phyloP scores from a whole-genome alignment of 2,329 filamentous ascomycete species.

The Monilinia laxa region DNA sequence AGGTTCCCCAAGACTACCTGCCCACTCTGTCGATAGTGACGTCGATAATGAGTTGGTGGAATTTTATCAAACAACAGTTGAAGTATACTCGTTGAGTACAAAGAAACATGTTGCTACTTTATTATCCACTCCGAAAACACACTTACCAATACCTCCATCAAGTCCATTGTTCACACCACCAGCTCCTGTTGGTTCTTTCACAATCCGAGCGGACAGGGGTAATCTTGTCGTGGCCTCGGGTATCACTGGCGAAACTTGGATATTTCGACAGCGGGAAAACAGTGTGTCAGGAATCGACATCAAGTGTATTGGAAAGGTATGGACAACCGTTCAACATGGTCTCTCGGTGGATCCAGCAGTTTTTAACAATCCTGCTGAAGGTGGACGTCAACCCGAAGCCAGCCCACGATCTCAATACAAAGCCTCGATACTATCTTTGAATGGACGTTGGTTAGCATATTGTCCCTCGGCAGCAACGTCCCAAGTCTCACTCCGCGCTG shows the following conservation, averaged over 20 bases:
- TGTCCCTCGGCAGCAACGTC: constrained; percentile 71
- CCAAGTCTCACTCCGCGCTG: constrained; percentile 66
- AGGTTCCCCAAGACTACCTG: constrained; percentile 42
- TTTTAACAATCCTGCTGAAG: constrained; percentile 31
- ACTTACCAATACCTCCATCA: constrained; percentile 56
- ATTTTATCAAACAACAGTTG: constrained; percentile 81
- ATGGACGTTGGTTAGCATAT: constrained; percentile 74
- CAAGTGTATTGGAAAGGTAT: constrained; percentile 67
- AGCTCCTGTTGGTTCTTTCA: constrained; percentile 68
- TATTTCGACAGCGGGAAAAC: constrained; percentile 55
- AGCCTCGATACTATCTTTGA: constrained; percentile 66
- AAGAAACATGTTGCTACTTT: constrained; percentile 70
- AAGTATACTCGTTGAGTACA: constrained; percentile 83
- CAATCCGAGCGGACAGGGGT: constrained; percentile 69
- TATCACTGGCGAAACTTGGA: constrained; percentile 80
- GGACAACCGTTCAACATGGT: constrained; percentile 77
- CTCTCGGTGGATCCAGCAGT: constrained; percentile 43
- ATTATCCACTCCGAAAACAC: constrained; percentile 65
- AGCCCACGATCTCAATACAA: constrained; percentile 47
- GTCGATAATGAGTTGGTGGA: constrained; percentile 45
- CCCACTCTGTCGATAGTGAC: constrained; percentile 40
- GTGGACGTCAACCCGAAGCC: constrained; percentile 44
- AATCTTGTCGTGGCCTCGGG: constrained; percentile 77
- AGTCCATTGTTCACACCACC: constrained; percentile 68
- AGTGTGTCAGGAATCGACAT: constrained; percentile 7